Evolutionary conservation across 129 eudicot species (phyloP).

Genomic region (Chrysanthemum seticuspe): DNA sequence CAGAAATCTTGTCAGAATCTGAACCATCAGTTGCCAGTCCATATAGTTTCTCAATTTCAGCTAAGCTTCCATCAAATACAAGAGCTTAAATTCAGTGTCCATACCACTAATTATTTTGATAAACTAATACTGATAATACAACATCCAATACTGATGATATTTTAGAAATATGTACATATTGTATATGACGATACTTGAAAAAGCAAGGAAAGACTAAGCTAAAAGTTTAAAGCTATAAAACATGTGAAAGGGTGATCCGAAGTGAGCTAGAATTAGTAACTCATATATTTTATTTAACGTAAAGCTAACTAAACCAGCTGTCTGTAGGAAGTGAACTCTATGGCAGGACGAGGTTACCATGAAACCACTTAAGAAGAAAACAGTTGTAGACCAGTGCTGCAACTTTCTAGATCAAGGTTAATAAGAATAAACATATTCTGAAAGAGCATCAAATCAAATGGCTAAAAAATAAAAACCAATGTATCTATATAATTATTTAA

Average conservation of each 20-base stretch:
- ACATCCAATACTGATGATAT: not conserved
- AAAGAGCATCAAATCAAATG: not conserved
- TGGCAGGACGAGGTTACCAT: not conserved
- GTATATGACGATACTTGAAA: not conserved
- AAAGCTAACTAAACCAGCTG: not conserved
- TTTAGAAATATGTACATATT: too few relatives aligned
- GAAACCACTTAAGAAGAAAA: not conserved
- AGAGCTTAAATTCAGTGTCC: slow-evolving; percentile 61
- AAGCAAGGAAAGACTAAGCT: not conserved
- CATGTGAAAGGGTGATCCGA: not conserved
- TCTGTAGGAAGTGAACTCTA: not conserved
- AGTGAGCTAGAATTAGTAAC: not conserved
- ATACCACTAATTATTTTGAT: slow-evolving; percentile 27
- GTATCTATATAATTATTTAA: not conserved
- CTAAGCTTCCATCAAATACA: slow-evolving; percentile 82
- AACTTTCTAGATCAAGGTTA: not conserved
- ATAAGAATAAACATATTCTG: not conserved
- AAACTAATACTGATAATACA: not conserved
- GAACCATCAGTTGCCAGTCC: slow-evolving; percentile 83
- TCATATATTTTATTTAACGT: not conserved
- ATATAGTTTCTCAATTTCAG: slow-evolving; percentile 82
- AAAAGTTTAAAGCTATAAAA: not conserved
- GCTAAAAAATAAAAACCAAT: slow-evolving; percentile 4
- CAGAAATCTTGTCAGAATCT: slow-evolving; percentile 83
- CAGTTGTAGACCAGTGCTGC: too few relatives aligned